phyloP scores from a whole-genome alignment of 2,329 filamentous ascomycete species.

The Cadophora sp. region DNA sequence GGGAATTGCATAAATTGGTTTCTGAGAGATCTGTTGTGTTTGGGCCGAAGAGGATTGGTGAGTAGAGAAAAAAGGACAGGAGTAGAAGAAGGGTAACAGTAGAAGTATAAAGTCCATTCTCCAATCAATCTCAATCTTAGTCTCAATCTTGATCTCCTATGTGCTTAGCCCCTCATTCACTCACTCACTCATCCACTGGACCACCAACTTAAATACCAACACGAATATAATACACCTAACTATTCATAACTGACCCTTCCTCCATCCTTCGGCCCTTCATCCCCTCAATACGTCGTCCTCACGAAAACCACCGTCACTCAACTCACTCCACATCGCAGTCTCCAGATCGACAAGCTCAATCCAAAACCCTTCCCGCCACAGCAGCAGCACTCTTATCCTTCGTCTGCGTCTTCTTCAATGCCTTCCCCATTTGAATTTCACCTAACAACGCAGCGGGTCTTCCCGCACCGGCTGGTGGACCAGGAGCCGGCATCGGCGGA shows the following conservation, averaged over 20 bases:
- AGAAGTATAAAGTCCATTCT: background rate
- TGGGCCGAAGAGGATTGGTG: background rate
- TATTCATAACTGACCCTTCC: background rate
- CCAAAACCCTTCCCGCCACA: constrained; percentile 76
- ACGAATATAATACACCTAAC: constrained; percentile 20
- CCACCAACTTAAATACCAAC: background rate
- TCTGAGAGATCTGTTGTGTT: background rate
- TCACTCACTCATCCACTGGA: background rate
- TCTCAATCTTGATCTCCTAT: background rate
- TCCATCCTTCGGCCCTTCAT: background rate
- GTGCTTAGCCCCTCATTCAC: background rate
- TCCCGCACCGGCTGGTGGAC: constrained; percentile 48
- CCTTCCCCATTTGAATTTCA: constrained; percentile 81
- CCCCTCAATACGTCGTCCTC: no score
- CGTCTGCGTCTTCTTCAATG: constrained; percentile 86
- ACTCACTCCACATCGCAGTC: background rate
- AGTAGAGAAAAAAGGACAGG: no score
- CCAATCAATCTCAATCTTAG: constrained; percentile 8
- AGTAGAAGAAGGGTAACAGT: background rate
- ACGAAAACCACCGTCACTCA: background rate
- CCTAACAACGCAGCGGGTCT: constrained; percentile 72
- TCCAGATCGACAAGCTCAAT: constrained; percentile 30
- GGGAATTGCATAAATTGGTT: background rate
- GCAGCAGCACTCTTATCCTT: constrained; percentile 81
- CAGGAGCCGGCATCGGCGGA: constrained; percentile 34